Evolutionary conservation across 108 stramenopile species (phyloP).

Genomic region (Schizochytrium sp.): DNA sequence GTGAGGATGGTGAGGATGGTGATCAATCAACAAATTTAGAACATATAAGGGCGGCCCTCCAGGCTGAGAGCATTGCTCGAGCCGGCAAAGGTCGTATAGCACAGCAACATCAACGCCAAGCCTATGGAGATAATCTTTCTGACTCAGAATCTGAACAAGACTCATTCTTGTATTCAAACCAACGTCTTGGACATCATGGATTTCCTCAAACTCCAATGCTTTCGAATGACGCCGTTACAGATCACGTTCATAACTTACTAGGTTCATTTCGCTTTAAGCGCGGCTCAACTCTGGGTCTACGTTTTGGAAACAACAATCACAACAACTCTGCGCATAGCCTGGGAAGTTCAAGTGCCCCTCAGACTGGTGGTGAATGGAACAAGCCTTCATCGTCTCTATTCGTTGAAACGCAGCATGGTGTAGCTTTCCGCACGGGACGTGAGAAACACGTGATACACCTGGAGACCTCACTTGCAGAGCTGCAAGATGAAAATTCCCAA

Average conservation of each 20-base stretch:
- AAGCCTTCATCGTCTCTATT: not conserved
- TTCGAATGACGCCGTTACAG: not conserved
- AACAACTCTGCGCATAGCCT: not conserved
- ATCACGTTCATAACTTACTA: not conserved
- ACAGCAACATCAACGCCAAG: not conserved
- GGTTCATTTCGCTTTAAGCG: not conserved
- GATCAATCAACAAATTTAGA: not conserved
- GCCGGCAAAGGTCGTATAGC: not conserved
- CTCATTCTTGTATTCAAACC: not conserved
- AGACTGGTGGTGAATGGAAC: not conserved
- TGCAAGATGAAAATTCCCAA: conserved; percentile 47
- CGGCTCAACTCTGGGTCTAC: not conserved
- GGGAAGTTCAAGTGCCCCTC: not conserved
- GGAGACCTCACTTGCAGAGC: conserved; percentile 31
- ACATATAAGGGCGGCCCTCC: not conserved
- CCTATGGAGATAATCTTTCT: not conserved
- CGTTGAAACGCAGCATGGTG: not conserved
- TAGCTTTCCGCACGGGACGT: not conserved
- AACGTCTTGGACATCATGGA: not conserved
- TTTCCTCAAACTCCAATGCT: not conserved
- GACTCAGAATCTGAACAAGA: conserved; percentile 12
- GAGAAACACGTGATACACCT: not conserved
- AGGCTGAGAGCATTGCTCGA: not conserved
- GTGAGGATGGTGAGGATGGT: too few species aligned
- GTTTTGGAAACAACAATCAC: not conserved